Base-by-base conservation (phyloP, 306 rosid species). In the Cicer pinnatifidum region DNA sequence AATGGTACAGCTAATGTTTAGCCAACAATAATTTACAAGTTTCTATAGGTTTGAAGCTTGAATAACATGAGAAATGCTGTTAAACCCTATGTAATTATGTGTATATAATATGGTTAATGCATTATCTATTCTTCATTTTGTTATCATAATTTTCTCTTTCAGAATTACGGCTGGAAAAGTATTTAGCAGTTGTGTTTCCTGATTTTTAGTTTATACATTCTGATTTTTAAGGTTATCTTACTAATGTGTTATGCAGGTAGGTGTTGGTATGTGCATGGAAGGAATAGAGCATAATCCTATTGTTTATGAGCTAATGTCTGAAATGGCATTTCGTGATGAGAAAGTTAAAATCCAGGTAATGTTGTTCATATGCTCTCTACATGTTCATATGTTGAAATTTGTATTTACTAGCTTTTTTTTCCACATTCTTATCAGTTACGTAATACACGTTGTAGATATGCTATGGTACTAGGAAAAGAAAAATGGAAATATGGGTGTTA, bases 181-280 rank as follows among this genome's bases (percentile, higher is more conserved):
- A 1, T 67, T 58, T 5, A 57, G 44, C 59, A 35, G 63, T 54
- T 28, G 6, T 47, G 6, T 60, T 74, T 80, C 59, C n/a, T 63
- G 38, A 45, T 67, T 35, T 50, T 1, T 71, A 8, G 11, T 44
- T 28, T 67, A 9, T 23, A 59, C 41, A 51, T 84, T 71, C 33
- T 80, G 35, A 51, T 40, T 67, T 59, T 76, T 39, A 45, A 53
- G 44, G 67, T 67, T 33, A 12, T 38, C 8, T 48, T 43, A 58
- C 71, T 64, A 62, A 76, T 7, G 7, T 60, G 5, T 62, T 40
- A 37, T 78, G 83, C 73, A 93, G 98, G 88, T 91, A 57, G 98
- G 98, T 37, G 97, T 93, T 85, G 98, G 98, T 71, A 88, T 88
- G 94, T 91, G 98, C 85, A 93, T 93, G 98, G 98, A 93, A 86